These are phyloP conservation scores for Helicosporidium sp. DNA, from an alignment of 139 green algal genomes.

Conservation along the genomic window DNA sequence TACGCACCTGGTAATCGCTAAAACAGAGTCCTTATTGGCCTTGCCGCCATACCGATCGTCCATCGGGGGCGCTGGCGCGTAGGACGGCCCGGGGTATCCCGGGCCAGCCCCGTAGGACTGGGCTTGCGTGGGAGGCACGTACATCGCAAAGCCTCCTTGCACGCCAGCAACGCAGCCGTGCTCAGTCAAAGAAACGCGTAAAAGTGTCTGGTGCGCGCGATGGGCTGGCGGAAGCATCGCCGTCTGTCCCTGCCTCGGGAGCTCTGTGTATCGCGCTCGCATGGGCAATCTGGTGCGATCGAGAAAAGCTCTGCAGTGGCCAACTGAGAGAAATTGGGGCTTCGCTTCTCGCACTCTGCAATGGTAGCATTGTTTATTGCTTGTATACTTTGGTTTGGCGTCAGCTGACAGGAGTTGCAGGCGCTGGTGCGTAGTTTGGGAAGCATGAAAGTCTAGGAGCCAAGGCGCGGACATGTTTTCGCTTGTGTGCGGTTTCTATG, in stretches of 20 bases:
- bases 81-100: neutral
- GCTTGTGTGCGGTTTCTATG: no score
- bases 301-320: no score
- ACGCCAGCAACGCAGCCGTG: neutral
- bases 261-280: neutral
- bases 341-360: no score
- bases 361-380: no score
- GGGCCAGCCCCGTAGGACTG: no score
- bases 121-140: neutral
- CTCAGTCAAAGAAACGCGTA: neutral
- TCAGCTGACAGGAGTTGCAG: no score
- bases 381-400: no score
- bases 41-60: slow-evolving; percentile 8
- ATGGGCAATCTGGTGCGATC: neutral
- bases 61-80: neutral
- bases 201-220: neutral
- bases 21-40: slow-evolving; percentile 16
- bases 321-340: no score
- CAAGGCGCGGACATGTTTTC: no score
- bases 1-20: slow-evolving; percentile 11
- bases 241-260: neutral
- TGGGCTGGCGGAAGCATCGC: neutral
- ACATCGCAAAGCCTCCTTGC: neutral
- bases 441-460: no score
- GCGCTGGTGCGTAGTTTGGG: no score